Percentiles rank a stretch among this genome's conserved stretches.
phyloP scores from a whole-genome alignment of 2,329 filamentous ascomycete genomes.

The Albophoma yamanashiensis region DNA sequence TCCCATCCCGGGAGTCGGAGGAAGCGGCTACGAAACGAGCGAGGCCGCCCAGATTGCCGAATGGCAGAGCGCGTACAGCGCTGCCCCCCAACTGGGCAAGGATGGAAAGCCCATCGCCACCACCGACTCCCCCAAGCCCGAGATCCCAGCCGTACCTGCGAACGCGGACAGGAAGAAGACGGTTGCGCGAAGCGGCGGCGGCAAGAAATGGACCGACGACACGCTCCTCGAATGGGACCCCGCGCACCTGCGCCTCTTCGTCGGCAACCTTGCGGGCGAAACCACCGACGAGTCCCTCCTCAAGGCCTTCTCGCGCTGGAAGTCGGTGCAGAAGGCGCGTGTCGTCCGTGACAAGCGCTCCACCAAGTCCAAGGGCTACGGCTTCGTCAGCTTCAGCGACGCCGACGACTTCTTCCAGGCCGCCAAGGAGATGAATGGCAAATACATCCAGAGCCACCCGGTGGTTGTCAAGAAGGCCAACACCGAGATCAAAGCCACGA shows the following conservation, averaged over 20 bases:
- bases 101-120: slow-evolving; percentile 19
- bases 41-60: slow-evolving; percentile 87
- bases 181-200: slow-evolving; percentile 78
- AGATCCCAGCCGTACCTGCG: slow-evolving; percentile 32
- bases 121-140: slow-evolving; percentile 16
- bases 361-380: slow-evolving; percentile 91
- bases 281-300: slow-evolving; percentile 91
- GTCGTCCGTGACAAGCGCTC: slow-evolving; percentile 94
- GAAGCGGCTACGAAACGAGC: slow-evolving; percentile 56
- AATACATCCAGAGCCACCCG: slow-evolving; percentile 97
- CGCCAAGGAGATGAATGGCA: slow-evolving; percentile 96
- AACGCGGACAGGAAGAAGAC: slow-evolving; percentile 65
- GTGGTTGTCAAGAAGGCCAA: slow-evolving; percentile 79
- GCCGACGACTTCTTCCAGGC: slow-evolving; percentile 95
- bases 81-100: slow-evolving; percentile 18
- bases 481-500: slow-evolving; percentile 76
- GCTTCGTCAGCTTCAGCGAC: slow-evolving; percentile 92
- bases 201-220: slow-evolving; percentile 85
- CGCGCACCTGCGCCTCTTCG: slow-evolving; percentile 85
- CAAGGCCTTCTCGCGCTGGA: slow-evolving; percentile 86
- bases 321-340: slow-evolving; percentile 81
- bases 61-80: slow-evolving; percentile 82
- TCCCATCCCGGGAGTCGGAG: slow-evolving; percentile 43
- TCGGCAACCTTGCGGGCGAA: slow-evolving; percentile 93
- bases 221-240: slow-evolving; percentile 93